These are phyloP conservation scores for Ustilago curta DNA, from an alignment of 1,284 basidiomycete genomes.

Conservation along the genomic window DNA sequence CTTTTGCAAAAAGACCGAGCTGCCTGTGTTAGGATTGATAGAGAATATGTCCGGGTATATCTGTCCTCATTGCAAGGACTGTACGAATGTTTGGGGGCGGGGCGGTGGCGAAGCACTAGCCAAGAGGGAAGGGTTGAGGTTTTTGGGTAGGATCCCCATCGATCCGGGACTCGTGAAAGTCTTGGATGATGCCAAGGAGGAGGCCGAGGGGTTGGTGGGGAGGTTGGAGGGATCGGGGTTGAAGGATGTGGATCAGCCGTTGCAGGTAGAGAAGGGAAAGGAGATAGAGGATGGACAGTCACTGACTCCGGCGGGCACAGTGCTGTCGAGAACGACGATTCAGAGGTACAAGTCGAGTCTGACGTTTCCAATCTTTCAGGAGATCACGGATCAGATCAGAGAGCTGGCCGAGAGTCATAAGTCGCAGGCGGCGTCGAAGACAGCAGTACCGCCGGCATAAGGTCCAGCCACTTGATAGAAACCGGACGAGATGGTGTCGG, in stretches of 20 bases:
- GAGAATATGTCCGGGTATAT: slow-evolving; percentile 99
- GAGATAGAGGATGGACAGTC: slow-evolving; percentile 1
- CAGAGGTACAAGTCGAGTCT: slow-evolving; percentile 59
- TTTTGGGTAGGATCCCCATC: slow-evolving; percentile 91
- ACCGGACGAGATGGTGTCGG: not conserved
- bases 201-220: slow-evolving; percentile 29
- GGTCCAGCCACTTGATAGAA: no score
- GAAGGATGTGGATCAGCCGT: slow-evolving; percentile 21
- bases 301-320: slow-evolving; percentile 47
- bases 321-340: slow-evolving; percentile 58
- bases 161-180: slow-evolving; percentile 90
- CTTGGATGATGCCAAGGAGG: slow-evolving; percentile 78
- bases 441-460: not conserved
- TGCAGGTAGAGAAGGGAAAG: slow-evolving; percentile 1
- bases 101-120: slow-evolving; percentile 86
- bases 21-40: slow-evolving; percentile 92
- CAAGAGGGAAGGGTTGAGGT: slow-evolving; percentile 78
- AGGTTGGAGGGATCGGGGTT: slow-evolving; percentile 13
- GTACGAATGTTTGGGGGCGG: slow-evolving; percentile 93
- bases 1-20: slow-evolving; percentile 85
- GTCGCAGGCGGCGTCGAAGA: not conserved
- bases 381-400: slow-evolving; percentile 53
- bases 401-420: slow-evolving; percentile 22
- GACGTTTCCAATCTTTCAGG: slow-evolving; percentile 67
- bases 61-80: slow-evolving; percentile 84